Percentiles rank a stretch among this genome's conserved stretches.
Evolutionary conservation across 495 filamentous ascomycete genomes (phyloP).

Genomic region (Trichocladium antarcticum): DNA sequence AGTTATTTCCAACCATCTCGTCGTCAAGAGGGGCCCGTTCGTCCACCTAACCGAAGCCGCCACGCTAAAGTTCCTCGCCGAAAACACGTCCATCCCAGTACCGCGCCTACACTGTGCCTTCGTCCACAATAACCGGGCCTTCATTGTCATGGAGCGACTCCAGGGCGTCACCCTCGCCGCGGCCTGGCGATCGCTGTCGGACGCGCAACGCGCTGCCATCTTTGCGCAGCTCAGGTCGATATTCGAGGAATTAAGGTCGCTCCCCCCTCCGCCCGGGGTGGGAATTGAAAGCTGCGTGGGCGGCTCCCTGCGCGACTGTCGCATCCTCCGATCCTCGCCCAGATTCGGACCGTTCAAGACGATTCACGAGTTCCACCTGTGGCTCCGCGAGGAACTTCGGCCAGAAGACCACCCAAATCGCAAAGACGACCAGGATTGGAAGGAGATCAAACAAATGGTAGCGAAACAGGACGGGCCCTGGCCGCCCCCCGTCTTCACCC

Average conservation of each 20-base stretch:
- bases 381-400: neutral
- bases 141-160: slow-evolving; percentile 8
- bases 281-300: slow-evolving; percentile 1
- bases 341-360: slow-evolving; percentile 9
- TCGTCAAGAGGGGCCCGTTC: neutral
- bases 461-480: slow-evolving; percentile 1
- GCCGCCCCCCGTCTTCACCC: slow-evolving; percentile 1
- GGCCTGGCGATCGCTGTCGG: neutral
- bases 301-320: slow-evolving; percentile 5
- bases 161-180: neutral
- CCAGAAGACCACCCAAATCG: neutral
- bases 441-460: slow-evolving; percentile 1
- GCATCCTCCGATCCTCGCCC: neutral
- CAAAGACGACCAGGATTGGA: slow-evolving; percentile 1
- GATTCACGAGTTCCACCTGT: slow-evolving; percentile 5
- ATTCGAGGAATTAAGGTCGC: slow-evolving; percentile 1
- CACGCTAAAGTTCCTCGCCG: neutral
- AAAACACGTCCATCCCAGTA: slow-evolving; percentile 1
- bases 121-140: slow-evolving; percentile 5
- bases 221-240: neutral
- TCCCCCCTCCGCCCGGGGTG: neutral
- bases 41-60: slow-evolving; percentile 4
- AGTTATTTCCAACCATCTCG: neutral
- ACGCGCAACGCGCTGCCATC: neutral
- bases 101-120: slow-evolving; percentile 6